A percentile compares a stretch with the other conserved stretches of the same genome.
phyloP scores from a whole-genome alignment of 2,329 filamentous ascomycete genomes.

The Botrytis squamosa region DNA sequence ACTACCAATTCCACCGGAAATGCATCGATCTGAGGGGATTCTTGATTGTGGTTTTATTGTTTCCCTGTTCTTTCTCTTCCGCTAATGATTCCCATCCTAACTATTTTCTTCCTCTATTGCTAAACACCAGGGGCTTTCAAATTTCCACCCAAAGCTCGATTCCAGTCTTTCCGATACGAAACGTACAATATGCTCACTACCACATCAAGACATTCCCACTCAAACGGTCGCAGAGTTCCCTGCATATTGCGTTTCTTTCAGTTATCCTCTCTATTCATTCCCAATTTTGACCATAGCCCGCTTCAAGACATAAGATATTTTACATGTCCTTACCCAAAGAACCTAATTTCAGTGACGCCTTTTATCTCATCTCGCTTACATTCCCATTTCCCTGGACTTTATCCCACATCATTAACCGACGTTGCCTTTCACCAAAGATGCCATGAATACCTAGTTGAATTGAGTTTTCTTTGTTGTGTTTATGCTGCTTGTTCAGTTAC shows the following conservation, averaged over 20 bases:
- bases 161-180: background rate
- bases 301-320: no score
- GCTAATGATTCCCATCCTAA: background rate
- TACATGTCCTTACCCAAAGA: background rate
- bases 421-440: background rate
- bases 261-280: background rate
- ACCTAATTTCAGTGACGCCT: background rate
- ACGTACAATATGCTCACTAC: background rate
- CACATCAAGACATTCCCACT: background rate
- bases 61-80: background rate
- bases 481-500: background rate
- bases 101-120: background rate
- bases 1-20: slow-evolving; percentile 1
- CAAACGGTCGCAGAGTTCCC: background rate
- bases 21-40: background rate
- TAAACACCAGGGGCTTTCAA: background rate
- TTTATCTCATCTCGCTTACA: background rate
- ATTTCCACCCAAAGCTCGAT: background rate
- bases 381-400: background rate
- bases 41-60: background rate
- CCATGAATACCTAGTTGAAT: background rate
- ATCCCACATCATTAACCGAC: background rate
- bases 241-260: background rate
- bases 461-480: background rate
- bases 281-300: background rate